phyloP scores from a whole-genome alignment of 176 grass and related monocot species.

The Poa pratensis region DNA sequence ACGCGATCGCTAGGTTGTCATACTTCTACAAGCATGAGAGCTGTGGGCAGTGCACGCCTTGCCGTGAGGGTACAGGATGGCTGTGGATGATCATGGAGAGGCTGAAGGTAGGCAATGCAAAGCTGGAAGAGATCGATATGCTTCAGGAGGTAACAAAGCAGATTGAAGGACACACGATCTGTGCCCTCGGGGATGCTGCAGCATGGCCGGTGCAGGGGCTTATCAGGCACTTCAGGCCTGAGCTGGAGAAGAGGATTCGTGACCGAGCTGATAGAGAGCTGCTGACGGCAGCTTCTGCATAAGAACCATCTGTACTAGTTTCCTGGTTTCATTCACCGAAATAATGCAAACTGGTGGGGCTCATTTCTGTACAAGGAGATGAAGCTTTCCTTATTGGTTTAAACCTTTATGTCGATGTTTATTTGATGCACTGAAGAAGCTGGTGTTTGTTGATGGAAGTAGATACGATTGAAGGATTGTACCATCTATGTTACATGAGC shows the following conservation, averaged over 20 bases:
- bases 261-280: conserved; percentile 84
- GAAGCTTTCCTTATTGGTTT: conserved; percentile 48
- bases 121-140: conserved; percentile 94
- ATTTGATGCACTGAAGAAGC: conserved; percentile 42
- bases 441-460: conserved; percentile 48
- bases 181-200: conserved; percentile 85
- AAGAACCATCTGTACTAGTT: conserved; percentile 45
- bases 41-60: conserved; percentile 93
- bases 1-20: conserved; percentile 82
- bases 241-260: conserved; percentile 84
- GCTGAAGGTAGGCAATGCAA: conserved; percentile 89
- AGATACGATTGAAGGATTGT: conserved; percentile 39
- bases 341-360: conserved; percentile 74
- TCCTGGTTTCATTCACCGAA: conserved; percentile 53
- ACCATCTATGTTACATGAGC: conserved; percentile 21
- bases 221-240: conserved; percentile 94
- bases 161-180: conserved; percentile 95
- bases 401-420: conserved; percentile 52
- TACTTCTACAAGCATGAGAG: conserved; percentile 99
- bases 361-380: conserved; percentile 53
- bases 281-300: conserved; percentile 73
- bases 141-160: conserved; percentile 94
- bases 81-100: conserved; percentile 99
- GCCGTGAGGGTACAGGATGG: conserved; percentile 93
- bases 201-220: conserved; percentile 94